These are phyloP conservation scores for Irpex sp. DNA, from an alignment of 1,284 basidiomycete species.

Conservation along the genomic window DNA sequence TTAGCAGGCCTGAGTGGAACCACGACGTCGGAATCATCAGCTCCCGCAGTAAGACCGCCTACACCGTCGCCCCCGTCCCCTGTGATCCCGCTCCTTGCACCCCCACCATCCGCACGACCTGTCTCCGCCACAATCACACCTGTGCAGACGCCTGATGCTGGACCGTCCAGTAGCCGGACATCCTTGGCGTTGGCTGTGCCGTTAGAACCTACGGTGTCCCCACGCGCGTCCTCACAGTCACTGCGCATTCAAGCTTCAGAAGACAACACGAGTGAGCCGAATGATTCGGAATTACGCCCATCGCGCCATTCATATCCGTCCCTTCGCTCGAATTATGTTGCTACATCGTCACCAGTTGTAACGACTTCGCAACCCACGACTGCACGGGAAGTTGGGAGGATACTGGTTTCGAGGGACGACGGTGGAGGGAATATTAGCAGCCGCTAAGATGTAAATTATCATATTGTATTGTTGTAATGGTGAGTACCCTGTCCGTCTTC, in stretches of 20 bases:
- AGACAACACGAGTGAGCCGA: neutral
- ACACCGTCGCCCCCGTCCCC: constrained; percentile 14
- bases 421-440: neutral
- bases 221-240: constrained; percentile 3
- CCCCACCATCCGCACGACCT: constrained; percentile 9
- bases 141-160: neutral
- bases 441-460: constrained; percentile 7
- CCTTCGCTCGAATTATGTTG: neutral
- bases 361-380: neutral
- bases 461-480: constrained; percentile 10
- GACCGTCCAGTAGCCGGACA: constrained; percentile 1
- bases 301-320: constrained; percentile 2
- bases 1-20: constrained; percentile 21
- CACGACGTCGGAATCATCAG: neutral
- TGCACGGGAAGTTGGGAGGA: constrained; percentile 1
- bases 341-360: neutral
- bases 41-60: constrained; percentile 12
- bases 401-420: neutral
- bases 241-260: constrained; percentile 4
- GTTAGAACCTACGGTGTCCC: constrained; percentile 1
- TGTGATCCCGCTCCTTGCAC: constrained; percentile 7
- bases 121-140: neutral
- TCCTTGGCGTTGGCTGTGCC: neutral
- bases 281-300: neutral
- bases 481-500: neutral